These are phyloP conservation scores for Apocynum venetum DNA, from an alignment of 257 asterid genomes.

Conservation along the genomic window DNA sequence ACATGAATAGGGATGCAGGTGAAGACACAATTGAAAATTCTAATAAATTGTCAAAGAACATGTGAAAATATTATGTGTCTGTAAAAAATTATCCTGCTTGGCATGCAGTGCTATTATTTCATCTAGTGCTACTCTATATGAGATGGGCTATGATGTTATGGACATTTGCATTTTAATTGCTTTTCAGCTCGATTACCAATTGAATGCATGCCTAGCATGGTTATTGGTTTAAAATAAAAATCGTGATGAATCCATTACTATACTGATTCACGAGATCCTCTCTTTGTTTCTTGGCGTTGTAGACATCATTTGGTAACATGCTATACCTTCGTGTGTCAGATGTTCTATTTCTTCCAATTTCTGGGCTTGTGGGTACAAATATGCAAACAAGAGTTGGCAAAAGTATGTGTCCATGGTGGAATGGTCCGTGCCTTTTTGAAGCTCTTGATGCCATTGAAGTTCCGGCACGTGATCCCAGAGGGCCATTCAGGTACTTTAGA, in stretches of 20 bases:
- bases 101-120: neutral
- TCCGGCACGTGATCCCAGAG: constrained; percentile 81
- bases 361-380: constrained; percentile 80
- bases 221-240: neutral
- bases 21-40: no score
- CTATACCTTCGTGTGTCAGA: constrained; percentile 36
- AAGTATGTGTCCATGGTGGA: constrained; percentile 76
- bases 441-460: constrained; percentile 79
- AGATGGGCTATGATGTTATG: neutral
- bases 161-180: neutral
- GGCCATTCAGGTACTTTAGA: constrained; percentile 68
- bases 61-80: no score
- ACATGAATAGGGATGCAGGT: no score
- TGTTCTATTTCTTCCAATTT: constrained; percentile 88
- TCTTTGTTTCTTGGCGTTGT: neutral
- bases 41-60: no score
- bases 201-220: neutral
- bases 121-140: neutral
- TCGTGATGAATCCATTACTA: neutral
- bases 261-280: neutral
- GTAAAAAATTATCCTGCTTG: no score
- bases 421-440: constrained; percentile 89
- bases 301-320: neutral
- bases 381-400: constrained; percentile 62
- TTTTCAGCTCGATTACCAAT: neutral